These are phyloP conservation scores for Ulota crispa DNA, from an alignment of 225 moss, liverwort and hornwort genomes.

Conservation along the genomic window DNA sequence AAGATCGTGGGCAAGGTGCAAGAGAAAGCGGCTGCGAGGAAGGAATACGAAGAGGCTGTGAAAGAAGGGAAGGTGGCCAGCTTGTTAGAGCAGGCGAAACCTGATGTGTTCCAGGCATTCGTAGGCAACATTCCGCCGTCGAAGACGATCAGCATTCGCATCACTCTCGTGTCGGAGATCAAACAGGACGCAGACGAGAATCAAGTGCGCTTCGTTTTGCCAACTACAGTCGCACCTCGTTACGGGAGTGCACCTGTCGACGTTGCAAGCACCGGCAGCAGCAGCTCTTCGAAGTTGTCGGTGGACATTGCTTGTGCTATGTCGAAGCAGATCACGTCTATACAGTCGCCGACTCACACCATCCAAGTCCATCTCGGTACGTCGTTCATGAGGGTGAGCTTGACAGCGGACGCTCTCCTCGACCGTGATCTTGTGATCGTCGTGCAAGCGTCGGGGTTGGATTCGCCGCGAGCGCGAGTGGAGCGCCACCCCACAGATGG, in stretches of 20 bases:
- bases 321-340: slow-evolving; percentile 37
- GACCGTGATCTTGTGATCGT: slow-evolving; percentile 55
- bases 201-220: slow-evolving; percentile 55
- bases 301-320: slow-evolving; percentile 39
- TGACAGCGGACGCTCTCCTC: slow-evolving; percentile 28
- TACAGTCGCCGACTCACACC: slow-evolving; percentile 59
- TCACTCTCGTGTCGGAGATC: slow-evolving; percentile 46
- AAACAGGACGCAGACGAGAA: slow-evolving; percentile 62
- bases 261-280: neutral
- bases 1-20: slow-evolving; percentile 42
- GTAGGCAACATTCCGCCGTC: slow-evolving; percentile 52
- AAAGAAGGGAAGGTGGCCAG: slow-evolving; percentile 43
- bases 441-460: slow-evolving; percentile 29
- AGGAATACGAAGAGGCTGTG: slow-evolving; percentile 43
- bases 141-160: slow-evolving; percentile 33
- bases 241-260: slow-evolving; percentile 5
- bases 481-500: slow-evolving; percentile 47
- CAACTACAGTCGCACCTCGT: slow-evolving; percentile 52
- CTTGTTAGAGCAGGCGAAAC: slow-evolving; percentile 41
- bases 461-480: slow-evolving; percentile 38
- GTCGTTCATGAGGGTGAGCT: slow-evolving; percentile 20
- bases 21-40: slow-evolving; percentile 38
- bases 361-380: slow-evolving; percentile 42
- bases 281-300: slow-evolving; percentile 17
- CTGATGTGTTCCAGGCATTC: slow-evolving; percentile 50